Evolutionary conservation across 2,329 filamentous ascomycete species (phyloP).

Genomic region (Colletotrichum melonis): DNA sequence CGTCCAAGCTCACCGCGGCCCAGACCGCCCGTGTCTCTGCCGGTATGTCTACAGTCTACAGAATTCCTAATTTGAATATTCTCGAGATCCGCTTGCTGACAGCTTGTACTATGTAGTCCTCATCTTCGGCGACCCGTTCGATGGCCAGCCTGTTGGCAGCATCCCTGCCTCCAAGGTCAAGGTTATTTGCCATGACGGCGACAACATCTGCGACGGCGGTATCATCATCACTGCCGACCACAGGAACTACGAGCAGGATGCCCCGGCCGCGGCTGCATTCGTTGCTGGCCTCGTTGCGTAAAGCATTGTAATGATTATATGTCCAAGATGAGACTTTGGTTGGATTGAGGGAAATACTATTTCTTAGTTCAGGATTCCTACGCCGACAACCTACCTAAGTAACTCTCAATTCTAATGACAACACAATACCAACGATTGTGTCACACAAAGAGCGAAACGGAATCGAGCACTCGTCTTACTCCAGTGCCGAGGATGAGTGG

Average conservation of each 20-base stretch:
- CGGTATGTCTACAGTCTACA: conserved; percentile 23
- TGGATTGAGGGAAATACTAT: neutral
- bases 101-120: conserved; percentile 30
- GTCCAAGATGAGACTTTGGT: neutral
- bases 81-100: neutral
- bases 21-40: conserved; percentile 43
- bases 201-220: conserved; percentile 45
- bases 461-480: neutral
- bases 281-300: conserved; percentile 37
- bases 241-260: conserved; percentile 44
- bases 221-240: conserved; percentile 42
- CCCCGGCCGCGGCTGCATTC: conserved; percentile 42
- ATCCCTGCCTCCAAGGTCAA: conserved; percentile 23
- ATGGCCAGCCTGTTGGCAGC: conserved; percentile 16
- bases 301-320: neutral
- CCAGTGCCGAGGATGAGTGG: neutral
- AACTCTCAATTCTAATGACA: neutral
- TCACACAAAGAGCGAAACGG: neutral
- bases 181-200: conserved; percentile 47
- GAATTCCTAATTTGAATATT: no score
- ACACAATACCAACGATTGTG: neutral
- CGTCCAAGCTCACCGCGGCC: conserved; percentile 49
- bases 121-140: conserved; percentile 35
- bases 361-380: neutral
- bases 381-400: no score